Percentiles rank a stretch among this genome's conserved stretches.
Conservation (phyloP, 805 yeast genomes). For the Peterozyma xylosa region DNA sequence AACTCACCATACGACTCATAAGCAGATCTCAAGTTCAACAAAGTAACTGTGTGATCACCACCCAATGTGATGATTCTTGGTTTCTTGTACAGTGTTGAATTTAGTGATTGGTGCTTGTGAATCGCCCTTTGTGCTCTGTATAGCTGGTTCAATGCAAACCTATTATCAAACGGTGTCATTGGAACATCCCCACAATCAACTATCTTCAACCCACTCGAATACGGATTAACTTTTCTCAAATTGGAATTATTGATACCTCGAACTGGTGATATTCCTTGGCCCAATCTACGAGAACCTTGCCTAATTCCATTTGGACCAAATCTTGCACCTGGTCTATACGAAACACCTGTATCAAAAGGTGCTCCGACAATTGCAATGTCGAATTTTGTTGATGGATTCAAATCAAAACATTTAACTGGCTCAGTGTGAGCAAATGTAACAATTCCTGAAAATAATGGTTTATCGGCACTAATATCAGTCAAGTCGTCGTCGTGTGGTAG, state of each 20-base stretch:
- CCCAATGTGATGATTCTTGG: slow-evolving; percentile 47
- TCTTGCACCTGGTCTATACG: slow-evolving; percentile 50
- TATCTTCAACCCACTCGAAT: slow-evolving; percentile 27
- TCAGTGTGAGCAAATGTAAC: slow-evolving; percentile 41
- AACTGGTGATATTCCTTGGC: slow-evolving; percentile 33
- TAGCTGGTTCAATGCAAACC: slow-evolving; percentile 47
- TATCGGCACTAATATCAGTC: slow-evolving; percentile 17
- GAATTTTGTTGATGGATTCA: slow-evolving; percentile 13
- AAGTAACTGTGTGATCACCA: slow-evolving; percentile 53
- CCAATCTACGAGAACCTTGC: slow-evolving; percentile 35
- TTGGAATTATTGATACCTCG: slow-evolving; percentile 28
- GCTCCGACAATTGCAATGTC: slow-evolving; percentile 56
- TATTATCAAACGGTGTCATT: slow-evolving; percentile 53
- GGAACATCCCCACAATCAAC: slow-evolving; percentile 59
- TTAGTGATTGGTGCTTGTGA: slow-evolving; percentile 26
- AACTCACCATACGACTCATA: slow-evolving; percentile 39
- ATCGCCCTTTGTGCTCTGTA: slow-evolving; percentile 46
- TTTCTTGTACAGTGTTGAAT: slow-evolving; percentile 12
- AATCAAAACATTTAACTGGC: slow-evolving; percentile 36
- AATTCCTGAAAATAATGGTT: slow-evolving; percentile 35
- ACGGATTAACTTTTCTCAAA: slow-evolving; percentile 33
- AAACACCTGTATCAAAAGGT: slow-evolving; percentile 51
- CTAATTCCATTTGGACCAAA: slow-evolving; percentile 52
- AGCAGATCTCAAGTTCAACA: slow-evolving; percentile 43
- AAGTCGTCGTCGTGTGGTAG: slow-evolving; percentile 29